Evolutionary conservation across 305 asterid genomes (phyloP).

Genomic region (Euphrasia arctica): DNA sequence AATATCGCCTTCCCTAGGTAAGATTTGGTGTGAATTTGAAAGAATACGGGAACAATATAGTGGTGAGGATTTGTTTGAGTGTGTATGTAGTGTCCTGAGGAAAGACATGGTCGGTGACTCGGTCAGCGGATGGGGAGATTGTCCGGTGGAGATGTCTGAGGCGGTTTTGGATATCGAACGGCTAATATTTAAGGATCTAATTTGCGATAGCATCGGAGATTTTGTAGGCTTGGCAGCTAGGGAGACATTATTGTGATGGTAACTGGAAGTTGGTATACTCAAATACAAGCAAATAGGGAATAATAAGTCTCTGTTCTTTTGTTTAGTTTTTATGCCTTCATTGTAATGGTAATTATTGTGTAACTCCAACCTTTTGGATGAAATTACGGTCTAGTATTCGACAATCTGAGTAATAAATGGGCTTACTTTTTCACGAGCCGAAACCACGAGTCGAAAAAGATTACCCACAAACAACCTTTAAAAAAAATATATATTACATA

Average conservation of each 20-base stretch:
- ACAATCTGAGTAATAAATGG: background rate
- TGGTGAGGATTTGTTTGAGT: slow-evolving; percentile 59
- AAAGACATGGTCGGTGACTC: slow-evolving; percentile 65
- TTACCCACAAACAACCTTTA: too few species aligned
- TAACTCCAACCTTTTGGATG: background rate
- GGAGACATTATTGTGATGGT: slow-evolving; percentile 22
- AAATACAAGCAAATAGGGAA: slow-evolving; percentile 10
- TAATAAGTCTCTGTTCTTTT: slow-evolving; percentile 1
- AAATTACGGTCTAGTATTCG: too few species aligned
- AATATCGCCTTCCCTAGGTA: slow-evolving; percentile 34
- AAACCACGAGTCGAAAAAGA: too few species aligned
- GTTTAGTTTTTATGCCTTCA: slow-evolving; percentile 1
- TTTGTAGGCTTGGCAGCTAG: slow-evolving; percentile 39
- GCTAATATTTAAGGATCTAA: slow-evolving; percentile 68
- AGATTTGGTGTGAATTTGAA: slow-evolving; percentile 62
- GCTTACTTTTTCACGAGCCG: background rate
- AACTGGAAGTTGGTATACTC: slow-evolving; percentile 79
- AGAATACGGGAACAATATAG: slow-evolving; percentile 44
- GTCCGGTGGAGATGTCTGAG: slow-evolving; percentile 67
- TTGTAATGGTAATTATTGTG: background rate
- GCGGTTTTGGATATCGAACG: slow-evolving; percentile 73
- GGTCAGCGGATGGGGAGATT: slow-evolving; percentile 65
- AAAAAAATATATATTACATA: too few species aligned
- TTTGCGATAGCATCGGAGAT: slow-evolving; percentile 62
- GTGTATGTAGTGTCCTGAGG: slow-evolving; percentile 56